phyloP scores from a whole-genome alignment of 139 green algal species.

The Tetradesmus obliquus region DNA sequence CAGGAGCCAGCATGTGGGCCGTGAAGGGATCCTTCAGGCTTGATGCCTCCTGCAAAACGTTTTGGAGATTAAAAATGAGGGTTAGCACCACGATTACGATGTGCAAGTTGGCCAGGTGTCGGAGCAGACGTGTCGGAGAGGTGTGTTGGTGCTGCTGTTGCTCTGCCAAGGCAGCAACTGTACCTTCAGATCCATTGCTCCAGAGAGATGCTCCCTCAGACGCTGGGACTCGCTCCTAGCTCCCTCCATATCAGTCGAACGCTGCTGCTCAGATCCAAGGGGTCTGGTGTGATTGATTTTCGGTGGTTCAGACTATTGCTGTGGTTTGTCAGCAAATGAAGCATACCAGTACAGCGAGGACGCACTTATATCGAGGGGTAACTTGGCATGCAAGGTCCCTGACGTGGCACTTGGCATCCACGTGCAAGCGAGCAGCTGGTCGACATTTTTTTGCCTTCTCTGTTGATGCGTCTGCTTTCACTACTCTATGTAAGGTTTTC shows the following conservation, averaged over 20 bases:
- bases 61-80: too few relatives aligned
- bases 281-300: not conserved
- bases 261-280: not conserved
- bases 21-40: not conserved
- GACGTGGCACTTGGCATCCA: not conserved
- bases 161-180: not conserved
- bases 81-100: not conserved
- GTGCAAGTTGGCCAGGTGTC: not conserved
- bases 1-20: not conserved
- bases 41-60: constrained; percentile 13
- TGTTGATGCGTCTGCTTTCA: too few relatives aligned
- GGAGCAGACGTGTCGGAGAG: not conserved
- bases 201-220: not conserved
- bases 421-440: too few relatives aligned
- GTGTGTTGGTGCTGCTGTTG: not conserved
- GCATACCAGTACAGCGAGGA: not conserved
- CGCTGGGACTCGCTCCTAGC: not conserved
- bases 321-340: not conserved
- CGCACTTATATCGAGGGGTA: not conserved
- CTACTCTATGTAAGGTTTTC: too few relatives aligned
- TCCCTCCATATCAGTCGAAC: not conserved
- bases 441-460: too few relatives aligned
- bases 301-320: not conserved
- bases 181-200: constrained; percentile 20
- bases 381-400: not conserved